Conservation (phyloP, 805 yeast genomes). For the Ogataea ganodermae region DNA sequence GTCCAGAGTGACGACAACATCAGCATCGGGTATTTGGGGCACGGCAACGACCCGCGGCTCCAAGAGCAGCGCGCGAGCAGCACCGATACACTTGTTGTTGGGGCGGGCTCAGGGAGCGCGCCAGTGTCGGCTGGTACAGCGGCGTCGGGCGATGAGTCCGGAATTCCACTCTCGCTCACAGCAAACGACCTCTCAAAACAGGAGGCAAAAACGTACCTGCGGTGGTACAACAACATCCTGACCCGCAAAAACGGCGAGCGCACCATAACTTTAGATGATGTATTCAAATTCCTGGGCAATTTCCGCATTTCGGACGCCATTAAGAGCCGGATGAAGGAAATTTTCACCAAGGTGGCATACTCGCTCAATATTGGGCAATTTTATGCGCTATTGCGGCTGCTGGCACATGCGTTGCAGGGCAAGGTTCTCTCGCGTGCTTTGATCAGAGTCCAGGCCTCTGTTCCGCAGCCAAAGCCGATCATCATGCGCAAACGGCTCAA, state of each 20-base stretch:
- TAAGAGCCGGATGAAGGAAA: constrained; percentile 50
- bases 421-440: constrained; percentile 53
- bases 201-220: constrained; percentile 80
- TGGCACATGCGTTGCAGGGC: constrained; percentile 64
- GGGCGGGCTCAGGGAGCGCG: neutral
- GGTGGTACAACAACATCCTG: constrained; percentile 90
- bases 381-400: constrained; percentile 79
- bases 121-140: neutral
- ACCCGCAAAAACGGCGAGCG: constrained; percentile 63
- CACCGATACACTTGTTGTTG: constrained; percentile 28
- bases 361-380: constrained; percentile 86
- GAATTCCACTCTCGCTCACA: constrained; percentile 64
- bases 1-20: constrained; percentile 27
- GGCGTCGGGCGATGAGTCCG: constrained; percentile 36
- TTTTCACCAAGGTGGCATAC: constrained; percentile 55
- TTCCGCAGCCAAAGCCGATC: constrained; percentile 81
- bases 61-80: constrained; percentile 26
- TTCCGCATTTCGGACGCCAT: constrained; percentile 61
- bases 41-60: constrained; percentile 1
- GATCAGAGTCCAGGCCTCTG: constrained; percentile 57
- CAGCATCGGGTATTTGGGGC: constrained; percentile 11
- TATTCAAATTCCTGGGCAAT: constrained; percentile 74
- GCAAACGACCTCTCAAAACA: constrained; percentile 69
- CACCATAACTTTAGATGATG: constrained; percentile 70
- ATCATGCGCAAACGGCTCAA: constrained; percentile 58